These are phyloP conservation scores for Phytophthora crassamura DNA, from an alignment of 352 stramenopile species.

Conservation along the genomic window DNA sequence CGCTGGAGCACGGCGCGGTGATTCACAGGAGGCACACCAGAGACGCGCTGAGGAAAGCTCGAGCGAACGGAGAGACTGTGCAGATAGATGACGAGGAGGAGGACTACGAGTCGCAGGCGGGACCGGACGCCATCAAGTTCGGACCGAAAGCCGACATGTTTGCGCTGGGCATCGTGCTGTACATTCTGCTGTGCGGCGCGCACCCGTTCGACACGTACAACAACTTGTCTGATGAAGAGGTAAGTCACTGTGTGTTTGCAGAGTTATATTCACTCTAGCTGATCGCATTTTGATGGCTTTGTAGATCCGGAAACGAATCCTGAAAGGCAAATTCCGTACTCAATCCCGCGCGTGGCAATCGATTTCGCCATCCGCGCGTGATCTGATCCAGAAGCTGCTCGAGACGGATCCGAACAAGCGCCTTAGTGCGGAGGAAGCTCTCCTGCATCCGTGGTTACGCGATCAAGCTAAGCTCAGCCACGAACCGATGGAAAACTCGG, in stretches of 20 bases:
- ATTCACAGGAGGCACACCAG: constrained; percentile 45
- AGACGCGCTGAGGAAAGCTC: constrained; percentile 32
- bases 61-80: constrained; percentile 22
- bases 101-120: constrained; percentile 38
- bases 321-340: constrained; percentile 78
- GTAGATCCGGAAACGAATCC: constrained; percentile 81
- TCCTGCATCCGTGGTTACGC: constrained; percentile 77
- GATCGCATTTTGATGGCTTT: constrained; percentile 4
- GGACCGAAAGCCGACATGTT: constrained; percentile 85
- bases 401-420: constrained; percentile 68
- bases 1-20: constrained; percentile 53
- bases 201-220: constrained; percentile 90
- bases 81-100: constrained; percentile 37
- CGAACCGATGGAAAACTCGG: constrained; percentile 70
- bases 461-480: constrained; percentile 61
- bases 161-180: constrained; percentile 82
- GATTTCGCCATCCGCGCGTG: constrained; percentile 66
- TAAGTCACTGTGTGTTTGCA: constrained; percentile 14
- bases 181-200: constrained; percentile 85
- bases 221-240: constrained; percentile 85
- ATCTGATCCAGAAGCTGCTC: constrained; percentile 80
- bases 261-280: neutral
- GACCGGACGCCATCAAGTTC: constrained; percentile 53
- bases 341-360: constrained; percentile 77
- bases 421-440: constrained; percentile 68